Evolutionary conservation across 768 basidiomycete genomes (phyloP).

Genomic region (Tylopilus sp.): DNA sequence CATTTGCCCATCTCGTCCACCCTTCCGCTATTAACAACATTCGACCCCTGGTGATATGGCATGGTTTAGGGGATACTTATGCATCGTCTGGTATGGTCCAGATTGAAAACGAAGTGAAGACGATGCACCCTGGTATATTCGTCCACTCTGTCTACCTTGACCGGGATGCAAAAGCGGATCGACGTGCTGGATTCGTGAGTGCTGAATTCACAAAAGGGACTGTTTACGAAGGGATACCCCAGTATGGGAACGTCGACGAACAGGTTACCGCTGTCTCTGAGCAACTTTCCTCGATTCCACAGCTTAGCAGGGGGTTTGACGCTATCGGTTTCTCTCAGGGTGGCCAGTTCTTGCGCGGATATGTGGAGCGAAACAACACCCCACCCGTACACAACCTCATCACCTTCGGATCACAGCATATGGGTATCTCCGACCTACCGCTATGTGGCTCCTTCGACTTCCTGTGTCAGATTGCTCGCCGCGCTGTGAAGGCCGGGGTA

Average conservation of each 20-base stretch:
- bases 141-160: conserved; percentile 72
- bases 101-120: conserved; percentile 55
- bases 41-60: conserved; percentile 72
- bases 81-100: conserved; percentile 69
- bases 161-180: conserved; percentile 57
- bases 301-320: conserved; percentile 72
- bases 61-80: conserved; percentile 80
- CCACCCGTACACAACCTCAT: conserved; percentile 79
- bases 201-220: neutral
- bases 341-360: conserved; percentile 86
- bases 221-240: conserved; percentile 1
- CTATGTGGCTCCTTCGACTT: conserved; percentile 61
- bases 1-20: conserved; percentile 8
- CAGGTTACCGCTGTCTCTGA: conserved; percentile 64
- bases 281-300: conserved; percentile 61
- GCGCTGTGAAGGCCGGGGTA: conserved; percentile 57
- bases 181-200: conserved; percentile 71
- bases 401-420: conserved; percentile 85
- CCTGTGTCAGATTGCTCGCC: conserved; percentile 64
- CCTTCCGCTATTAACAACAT: conserved; percentile 16
- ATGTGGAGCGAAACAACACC: conserved; percentile 69
- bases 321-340: conserved; percentile 90
- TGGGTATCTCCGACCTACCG: conserved; percentile 80
- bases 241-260: conserved; percentile 78
- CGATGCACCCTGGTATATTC: conserved; percentile 71